Conservation (phyloP, 148 eudicot species). For the Vaccinium myrtillus region DNA sequence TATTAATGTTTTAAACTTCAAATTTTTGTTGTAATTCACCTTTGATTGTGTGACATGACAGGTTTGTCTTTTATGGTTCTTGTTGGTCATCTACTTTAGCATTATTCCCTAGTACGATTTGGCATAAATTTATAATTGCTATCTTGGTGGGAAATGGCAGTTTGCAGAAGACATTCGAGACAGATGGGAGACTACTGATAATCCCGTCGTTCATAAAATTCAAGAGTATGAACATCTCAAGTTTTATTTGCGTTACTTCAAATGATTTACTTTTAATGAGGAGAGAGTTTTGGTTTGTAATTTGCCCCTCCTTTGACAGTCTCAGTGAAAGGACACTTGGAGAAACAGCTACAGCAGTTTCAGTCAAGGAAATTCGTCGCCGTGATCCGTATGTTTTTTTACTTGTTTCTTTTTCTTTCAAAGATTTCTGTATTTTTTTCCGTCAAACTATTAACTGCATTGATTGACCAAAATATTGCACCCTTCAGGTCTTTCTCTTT, state of each 20-base stretch:
- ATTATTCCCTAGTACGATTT: not conserved
- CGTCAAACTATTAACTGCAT: not conserved
- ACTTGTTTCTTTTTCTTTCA: not conserved
- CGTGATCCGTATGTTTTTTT: slow-evolving; percentile 75
- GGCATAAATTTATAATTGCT: slow-evolving; percentile 9
- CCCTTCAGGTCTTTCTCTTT: slow-evolving; percentile 61
- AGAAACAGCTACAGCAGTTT: slow-evolving; percentile 72
- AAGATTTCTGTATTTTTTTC: not conserved
- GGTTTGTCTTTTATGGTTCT: not conserved
- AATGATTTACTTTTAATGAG: not conserved
- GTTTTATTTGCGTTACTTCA: not conserved
- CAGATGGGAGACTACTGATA: slow-evolving; percentile 92
- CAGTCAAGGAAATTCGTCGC: slow-evolving; percentile 86
- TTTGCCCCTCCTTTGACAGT: slow-evolving; percentile 41
- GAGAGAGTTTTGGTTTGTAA: not conserved
- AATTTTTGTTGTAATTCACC: not conserved
- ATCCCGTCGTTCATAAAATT: slow-evolving; percentile 87
- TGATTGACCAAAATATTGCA: not conserved
- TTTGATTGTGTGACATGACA: not conserved
- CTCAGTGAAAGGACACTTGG: slow-evolving; percentile 78
- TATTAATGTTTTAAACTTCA: not conserved
- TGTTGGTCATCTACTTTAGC: not conserved
- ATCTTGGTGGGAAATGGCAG: slow-evolving; percentile 37
- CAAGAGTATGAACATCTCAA: slow-evolving; percentile 62
- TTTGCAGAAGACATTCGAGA: slow-evolving; percentile 82